Evolutionary conservation across 129 eudicot species (phyloP).

Genomic region (Mikania micrantha): DNA sequence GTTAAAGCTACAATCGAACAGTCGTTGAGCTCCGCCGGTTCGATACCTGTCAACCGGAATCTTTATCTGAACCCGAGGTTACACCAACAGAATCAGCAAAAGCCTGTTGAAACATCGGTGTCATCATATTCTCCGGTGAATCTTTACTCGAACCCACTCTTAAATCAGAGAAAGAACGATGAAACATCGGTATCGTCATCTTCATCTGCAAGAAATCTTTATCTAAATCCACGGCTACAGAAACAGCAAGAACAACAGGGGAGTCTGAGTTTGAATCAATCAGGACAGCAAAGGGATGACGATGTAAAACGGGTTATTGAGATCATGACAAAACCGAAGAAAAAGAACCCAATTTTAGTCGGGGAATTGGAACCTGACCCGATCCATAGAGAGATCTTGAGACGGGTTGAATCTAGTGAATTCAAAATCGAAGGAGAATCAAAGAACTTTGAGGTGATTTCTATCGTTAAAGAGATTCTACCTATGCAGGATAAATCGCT

Average conservation of each 20-base stretch:
- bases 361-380: slow-evolving; percentile 67
- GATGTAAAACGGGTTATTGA: slow-evolving; percentile 65
- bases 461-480: slow-evolving; percentile 40
- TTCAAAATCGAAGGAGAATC: slow-evolving; percentile 17
- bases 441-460: slow-evolving; percentile 42
- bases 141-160: too few relatives aligned
- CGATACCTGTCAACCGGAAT: too few relatives aligned
- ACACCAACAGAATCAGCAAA: too few relatives aligned
- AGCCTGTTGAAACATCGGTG: too few relatives aligned
- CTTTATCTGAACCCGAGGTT: too few relatives aligned
- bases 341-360: slow-evolving; percentile 73
- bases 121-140: too few relatives aligned
- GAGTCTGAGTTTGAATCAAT: slow-evolving; percentile 12
- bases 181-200: too few relatives aligned
- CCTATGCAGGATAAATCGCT: slow-evolving; percentile 22
- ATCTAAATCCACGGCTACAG: slow-evolving; percentile 36
- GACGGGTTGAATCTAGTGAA: slow-evolving; percentile 53
- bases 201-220: slow-evolving; percentile 29
- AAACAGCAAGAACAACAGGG: slow-evolving; percentile 12
- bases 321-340: slow-evolving; percentile 48
- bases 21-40: slow-evolving; percentile 26
- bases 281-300: slow-evolving; percentile 41
- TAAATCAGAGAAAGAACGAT: too few relatives aligned
- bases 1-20: slow-evolving; percentile 89
- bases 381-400: slow-evolving; percentile 50